Conservation (phyloP, 78 protist species). For the Dictyostelium capitatum region DNA sequence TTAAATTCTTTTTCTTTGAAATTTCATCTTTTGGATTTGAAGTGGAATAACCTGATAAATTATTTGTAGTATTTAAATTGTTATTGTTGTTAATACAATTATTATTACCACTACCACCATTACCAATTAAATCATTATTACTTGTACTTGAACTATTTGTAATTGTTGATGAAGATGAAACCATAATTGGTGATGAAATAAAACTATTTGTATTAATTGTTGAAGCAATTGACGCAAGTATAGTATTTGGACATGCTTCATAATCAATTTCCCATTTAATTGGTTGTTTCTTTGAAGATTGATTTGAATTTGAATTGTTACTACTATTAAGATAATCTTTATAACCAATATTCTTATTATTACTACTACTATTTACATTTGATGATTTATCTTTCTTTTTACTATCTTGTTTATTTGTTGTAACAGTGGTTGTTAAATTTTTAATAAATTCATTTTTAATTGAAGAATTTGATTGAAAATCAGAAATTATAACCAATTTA, state of each 20-base stretch:
- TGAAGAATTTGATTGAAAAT: slow-evolving; percentile 1
- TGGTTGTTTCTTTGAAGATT: neutral
- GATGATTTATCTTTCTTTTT: slow-evolving; percentile 4
- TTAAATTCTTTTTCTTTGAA: slow-evolving; percentile 21
- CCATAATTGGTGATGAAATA: neutral
- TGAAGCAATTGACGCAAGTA: neutral
- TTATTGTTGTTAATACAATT: too few species aligned
- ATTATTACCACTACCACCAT: neutral
- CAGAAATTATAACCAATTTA: slow-evolving; percentile 53
- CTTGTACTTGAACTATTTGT: neutral
- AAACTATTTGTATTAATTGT: neutral
- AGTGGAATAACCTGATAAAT: neutral
- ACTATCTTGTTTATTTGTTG: neutral
- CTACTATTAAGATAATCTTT: neutral
- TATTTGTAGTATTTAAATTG: neutral
- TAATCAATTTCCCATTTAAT: slow-evolving; percentile 33
- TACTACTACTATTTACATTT: neutral
- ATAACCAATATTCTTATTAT: neutral
- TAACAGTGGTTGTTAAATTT: neutral
- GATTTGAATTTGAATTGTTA: neutral
- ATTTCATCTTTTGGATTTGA: neutral
- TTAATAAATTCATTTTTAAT: slow-evolving; percentile 67
- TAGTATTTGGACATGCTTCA: neutral
- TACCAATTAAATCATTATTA: neutral
- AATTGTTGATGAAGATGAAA: neutral